These are phyloP conservation scores for Apiotrichum veenhuisii DNA, from an alignment of 1,284 basidiomycete species.

Conservation along the genomic window DNA sequence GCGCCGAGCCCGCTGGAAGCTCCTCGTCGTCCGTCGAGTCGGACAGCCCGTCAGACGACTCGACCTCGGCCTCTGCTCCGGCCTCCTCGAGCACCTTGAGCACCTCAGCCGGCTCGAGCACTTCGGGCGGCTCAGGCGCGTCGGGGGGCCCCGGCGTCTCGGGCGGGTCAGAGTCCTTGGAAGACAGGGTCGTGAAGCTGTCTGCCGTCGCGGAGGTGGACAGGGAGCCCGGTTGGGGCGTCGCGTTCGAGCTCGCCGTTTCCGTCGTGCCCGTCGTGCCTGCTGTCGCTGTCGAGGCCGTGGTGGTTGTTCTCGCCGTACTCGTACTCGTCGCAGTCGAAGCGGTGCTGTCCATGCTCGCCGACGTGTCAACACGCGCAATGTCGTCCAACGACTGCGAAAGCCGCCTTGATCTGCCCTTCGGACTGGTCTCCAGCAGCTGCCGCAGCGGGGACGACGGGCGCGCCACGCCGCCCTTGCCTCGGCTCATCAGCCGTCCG, in stretches of 20 bases:
- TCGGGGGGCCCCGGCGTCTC: too few species aligned
- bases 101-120: too few species aligned
- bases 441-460: slow-evolving; percentile 38
- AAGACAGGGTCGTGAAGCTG: neutral
- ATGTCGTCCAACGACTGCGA: slow-evolving; percentile 2
- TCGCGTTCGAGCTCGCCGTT: neutral
- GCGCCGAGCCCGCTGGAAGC: slow-evolving; percentile 6
- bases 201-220: neutral
- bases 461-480: slow-evolving; percentile 15
- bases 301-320: too few species aligned
- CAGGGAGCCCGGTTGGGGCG: neutral
- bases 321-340: neutral
- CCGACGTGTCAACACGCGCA: neutral
- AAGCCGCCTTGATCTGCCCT: neutral
- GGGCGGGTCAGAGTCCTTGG: slow-evolving; percentile 1
- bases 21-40: slow-evolving; percentile 40
- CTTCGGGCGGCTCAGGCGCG: too few species aligned
- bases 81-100: too few species aligned
- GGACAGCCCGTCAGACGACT: slow-evolving; percentile 32
- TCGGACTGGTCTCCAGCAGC: slow-evolving; percentile 15
- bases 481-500: slow-evolving; percentile 2
- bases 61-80: neutral
- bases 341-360: neutral
- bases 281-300: neutral
- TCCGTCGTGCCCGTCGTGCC: neutral